phyloP scores from a whole-genome alignment of 2,329 filamentous ascomycete species.

The Hypoxylon rubiginosum region DNA sequence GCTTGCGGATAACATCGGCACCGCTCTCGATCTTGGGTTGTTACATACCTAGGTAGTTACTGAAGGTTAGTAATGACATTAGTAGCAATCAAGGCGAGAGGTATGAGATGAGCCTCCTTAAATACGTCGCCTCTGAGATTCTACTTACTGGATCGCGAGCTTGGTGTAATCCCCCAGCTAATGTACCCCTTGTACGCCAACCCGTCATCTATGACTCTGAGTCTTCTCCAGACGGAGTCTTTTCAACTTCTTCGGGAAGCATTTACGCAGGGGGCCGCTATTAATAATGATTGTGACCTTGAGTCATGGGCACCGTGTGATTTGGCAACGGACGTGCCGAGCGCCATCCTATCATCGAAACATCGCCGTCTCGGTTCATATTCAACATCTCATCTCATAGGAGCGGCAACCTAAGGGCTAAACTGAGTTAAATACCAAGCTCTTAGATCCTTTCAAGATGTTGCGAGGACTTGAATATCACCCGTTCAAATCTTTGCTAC shows the following conservation, averaged over 20 bases:
- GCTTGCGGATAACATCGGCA: background rate
- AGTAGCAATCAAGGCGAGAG: background rate
- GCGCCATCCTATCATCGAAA: background rate
- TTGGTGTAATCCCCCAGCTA: background rate
- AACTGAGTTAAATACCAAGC: slow-evolving; percentile 2
- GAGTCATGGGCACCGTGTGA: slow-evolving; percentile 8
- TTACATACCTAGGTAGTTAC: too few relatives aligned
- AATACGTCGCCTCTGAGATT: background rate
- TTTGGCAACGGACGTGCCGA: slow-evolving; percentile 16
- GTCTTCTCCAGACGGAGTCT: background rate
- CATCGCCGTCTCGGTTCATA: background rate
- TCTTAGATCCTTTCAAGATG: background rate
- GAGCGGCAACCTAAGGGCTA: too few relatives aligned
- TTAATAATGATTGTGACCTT: slow-evolving; percentile 5
- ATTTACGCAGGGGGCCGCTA: slow-evolving; percentile 42
- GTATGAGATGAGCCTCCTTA: background rate
- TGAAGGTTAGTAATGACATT: background rate
- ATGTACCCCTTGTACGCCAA: background rate
- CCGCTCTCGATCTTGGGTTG: too few relatives aligned
- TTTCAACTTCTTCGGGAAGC: slow-evolving; percentile 20
- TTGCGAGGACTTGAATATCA: background rate
- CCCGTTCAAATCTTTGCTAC: background rate
- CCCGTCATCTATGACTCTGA: background rate
- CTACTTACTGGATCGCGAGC: background rate
- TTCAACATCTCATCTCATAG: background rate